Evolutionary conservation across 768 basidiomycete species (phyloP), one percentile per base, ranked within the genome.

Genomic region (Agrocybe praecox): DNA sequence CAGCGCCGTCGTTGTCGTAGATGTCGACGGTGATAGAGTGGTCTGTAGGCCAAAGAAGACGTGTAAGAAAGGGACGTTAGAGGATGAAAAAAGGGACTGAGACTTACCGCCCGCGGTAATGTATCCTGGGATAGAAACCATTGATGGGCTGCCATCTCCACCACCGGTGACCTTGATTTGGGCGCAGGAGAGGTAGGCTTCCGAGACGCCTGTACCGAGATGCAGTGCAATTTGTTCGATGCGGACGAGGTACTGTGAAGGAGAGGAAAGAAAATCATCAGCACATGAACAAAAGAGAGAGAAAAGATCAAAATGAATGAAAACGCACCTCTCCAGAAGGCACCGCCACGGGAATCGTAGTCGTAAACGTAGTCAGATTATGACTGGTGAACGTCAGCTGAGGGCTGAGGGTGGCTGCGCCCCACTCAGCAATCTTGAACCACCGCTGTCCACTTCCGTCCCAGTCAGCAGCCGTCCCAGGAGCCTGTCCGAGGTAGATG

Each of bases 81-180:
- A 36, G 33, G 18, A 33, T 7, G 43, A 18, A 21, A 19, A 33
- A 19, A 21, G 15, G 32, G 32, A 24, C 44, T 26, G 12, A 52
- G 46, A 52, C 67, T 57, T 59, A 70, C 72, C 74, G 50, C 57
- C 53, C n/a, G 72, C 65, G 2, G 69, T 63, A 60, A 77, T 73
- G 53, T 78, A 74, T 32, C 79, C 79, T n/a, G 78, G 79, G 57
- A 80, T 78, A 21, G 76, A 63, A 43, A 80, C 78, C 55, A 76
- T 78, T 2, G 72, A 51, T 8, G 78, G 78, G 29, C 62, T 76
- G 10, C 77, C 79, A 60, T 63, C 63, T 17, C 80, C 80, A 23
- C 76, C 72, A 15, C 71, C 72, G 3, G 69, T 74, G 49, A 80
- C 60, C 46, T 71, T 71, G 60, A 81, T 72, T 52, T 81, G 79